Evolutionary conservation across 2,329 filamentous ascomycete genomes (phyloP).

Genomic region (Epichloe festucae): DNA sequence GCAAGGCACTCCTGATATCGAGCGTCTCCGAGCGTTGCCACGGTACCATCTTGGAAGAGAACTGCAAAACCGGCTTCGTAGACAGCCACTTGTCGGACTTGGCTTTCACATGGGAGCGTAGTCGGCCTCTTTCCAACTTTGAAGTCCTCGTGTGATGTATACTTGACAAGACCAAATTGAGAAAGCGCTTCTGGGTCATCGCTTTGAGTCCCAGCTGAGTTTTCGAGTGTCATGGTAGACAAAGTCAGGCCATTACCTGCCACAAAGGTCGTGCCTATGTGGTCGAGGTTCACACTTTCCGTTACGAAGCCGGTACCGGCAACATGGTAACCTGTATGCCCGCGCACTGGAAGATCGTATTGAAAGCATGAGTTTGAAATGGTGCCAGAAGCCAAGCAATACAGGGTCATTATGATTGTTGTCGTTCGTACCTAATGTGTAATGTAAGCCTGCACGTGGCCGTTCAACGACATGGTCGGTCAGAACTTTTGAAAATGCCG

Average conservation of each 20-base stretch:
- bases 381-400: neutral
- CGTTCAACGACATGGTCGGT: conserved; percentile 20
- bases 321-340: neutral
- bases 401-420: neutral
- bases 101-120: conserved; percentile 12
- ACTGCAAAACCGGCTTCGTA: conserved; percentile 38
- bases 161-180: conserved; percentile 9
- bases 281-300: neutral
- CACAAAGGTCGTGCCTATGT: neutral
- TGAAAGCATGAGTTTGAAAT: neutral
- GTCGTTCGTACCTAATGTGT: conserved; percentile 31
- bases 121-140: conserved; percentile 1
- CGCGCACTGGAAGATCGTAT: neutral
- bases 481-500: conserved; percentile 30
- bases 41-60: conserved; percentile 28
- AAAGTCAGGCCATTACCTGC: conserved; percentile 2
- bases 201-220: neutral
- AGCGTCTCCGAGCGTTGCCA: conserved; percentile 44
- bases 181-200: neutral
- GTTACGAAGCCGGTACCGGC: conserved; percentile 3
- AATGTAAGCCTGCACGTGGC: conserved; percentile 25
- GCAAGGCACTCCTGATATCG: conserved; percentile 45
- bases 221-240: neutral
- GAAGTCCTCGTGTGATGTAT: conserved; percentile 12
- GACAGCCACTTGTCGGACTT: conserved; percentile 28